phyloP scores from a whole-genome alignment of 768 basidiomycete genomes.

The Lentinula sp. region DNA sequence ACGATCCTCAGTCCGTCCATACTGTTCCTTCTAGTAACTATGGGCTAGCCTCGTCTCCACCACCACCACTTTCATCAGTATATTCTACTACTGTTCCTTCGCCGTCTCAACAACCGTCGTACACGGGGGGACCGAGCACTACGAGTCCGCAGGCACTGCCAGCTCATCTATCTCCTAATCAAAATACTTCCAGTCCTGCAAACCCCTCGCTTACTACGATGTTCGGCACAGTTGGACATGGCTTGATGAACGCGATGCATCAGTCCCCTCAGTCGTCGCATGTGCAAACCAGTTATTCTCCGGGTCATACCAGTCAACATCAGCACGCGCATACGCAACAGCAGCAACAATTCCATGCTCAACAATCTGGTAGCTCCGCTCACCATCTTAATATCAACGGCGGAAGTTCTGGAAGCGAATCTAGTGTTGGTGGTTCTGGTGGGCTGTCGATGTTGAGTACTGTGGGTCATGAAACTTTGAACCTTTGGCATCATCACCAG shows the following conservation, averaged over 20 bases:
- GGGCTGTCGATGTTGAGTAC: background rate
- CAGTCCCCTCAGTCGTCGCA: background rate
- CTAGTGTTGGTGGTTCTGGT: background rate
- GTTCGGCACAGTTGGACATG: background rate
- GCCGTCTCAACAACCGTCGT: background rate
- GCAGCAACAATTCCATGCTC: constrained; percentile 6
- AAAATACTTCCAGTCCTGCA: background rate
- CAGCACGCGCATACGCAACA: background rate
- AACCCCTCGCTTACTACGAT: background rate
- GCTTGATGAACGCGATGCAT: background rate
- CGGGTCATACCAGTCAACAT: background rate
- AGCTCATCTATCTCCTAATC: background rate
- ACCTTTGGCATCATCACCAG: constrained; percentile 2
- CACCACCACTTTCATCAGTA: background rate
- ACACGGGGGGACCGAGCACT: no score
- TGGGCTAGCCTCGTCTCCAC: background rate
- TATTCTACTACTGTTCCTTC: background rate
- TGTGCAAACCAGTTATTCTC: background rate
- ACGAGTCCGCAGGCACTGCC: background rate
- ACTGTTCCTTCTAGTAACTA: background rate
- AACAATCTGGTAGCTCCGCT: background rate
- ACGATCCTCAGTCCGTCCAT: background rate
- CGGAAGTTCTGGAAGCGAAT: no score
- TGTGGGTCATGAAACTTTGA: constrained; percentile 7
- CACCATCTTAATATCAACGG: no score